Evolutionary conservation across 495 filamentous ascomycete genomes (phyloP), one percentile per base, ranked within the genome.

Genomic region (Coniosporium apollinis): DNA sequence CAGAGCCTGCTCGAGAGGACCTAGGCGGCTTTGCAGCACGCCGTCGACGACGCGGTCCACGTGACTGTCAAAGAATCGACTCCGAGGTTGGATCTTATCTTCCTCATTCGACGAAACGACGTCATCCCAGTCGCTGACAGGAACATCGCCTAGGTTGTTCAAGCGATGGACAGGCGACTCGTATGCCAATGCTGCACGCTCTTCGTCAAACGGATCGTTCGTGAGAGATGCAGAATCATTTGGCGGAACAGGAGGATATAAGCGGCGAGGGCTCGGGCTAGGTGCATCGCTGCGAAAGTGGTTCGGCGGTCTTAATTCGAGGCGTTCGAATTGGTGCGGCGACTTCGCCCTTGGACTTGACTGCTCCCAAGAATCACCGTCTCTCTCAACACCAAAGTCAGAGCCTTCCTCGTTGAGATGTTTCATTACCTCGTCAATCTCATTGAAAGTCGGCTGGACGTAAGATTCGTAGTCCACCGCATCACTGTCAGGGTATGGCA

Each of bases 81-180:
- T 77, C 13, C 80, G 74, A 19, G 71, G 66, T 41, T 75, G 69
- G 34, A 92, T 64, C 54, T 85, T 92, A 33, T 69, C 67, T 40
- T 89, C 82, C 41, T 92, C 84, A 16, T 72, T 72, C 5, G 79
- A 79, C 18, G 77, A 82, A 39, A 94, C 70, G 35, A 77, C 74
- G 51, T 82, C 80, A 44, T 87, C 79, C 89, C 89, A 96, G 49
- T 94, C 86, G 42, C 82, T 93, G 42, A 72, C 64, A 25, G 79
- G 77, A 9, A 74, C 55, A 38, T 79, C 70, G 14, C 70, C 65
- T 18, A 53, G 63, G 26, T 65, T 74, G 42, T 81, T 72, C 26
- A 87, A 63, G 34, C 71, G 70, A 34, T 76, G 74, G 44, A 68
- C 39, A 10, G 53, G 48, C 11, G 57, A 41, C 37, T 64, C 57